Conservation (phyloP, 1,284 basidiomycete genomes). For the Leccinum angustisporum region DNA sequence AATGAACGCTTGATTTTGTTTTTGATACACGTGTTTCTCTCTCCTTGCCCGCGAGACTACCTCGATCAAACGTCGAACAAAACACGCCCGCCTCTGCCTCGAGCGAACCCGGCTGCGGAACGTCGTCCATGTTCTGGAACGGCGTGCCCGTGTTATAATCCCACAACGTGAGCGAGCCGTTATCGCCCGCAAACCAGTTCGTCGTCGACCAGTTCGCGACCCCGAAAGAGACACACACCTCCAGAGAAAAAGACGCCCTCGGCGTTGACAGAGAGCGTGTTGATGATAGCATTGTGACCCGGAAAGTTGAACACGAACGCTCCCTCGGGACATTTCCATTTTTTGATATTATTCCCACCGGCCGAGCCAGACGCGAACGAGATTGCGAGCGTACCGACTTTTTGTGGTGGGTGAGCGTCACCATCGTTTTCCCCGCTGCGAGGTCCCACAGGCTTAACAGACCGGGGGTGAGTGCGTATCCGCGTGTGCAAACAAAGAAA, state of each 20-base stretch:
- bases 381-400: slow-evolving; percentile 94
- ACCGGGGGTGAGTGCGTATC: not conserved
- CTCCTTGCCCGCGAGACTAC: not conserved
- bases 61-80: slow-evolving; percentile 87
- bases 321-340: slow-evolving; percentile 98
- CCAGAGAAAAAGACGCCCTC: slow-evolving; percentile 98
- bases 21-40: not conserved
- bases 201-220: not conserved
- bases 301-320: slow-evolving; percentile 93
- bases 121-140: slow-evolving; percentile 92
- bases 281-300: slow-evolving; percentile 97
- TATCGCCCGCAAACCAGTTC: slow-evolving; percentile 64
- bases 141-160: slow-evolving; percentile 94
- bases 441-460: slow-evolving; percentile 86
- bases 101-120: slow-evolving; percentile 94
- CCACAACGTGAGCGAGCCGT: slow-evolving; percentile 88
- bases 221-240: no score
- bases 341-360: slow-evolving; percentile 98
- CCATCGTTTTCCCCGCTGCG: slow-evolving; percentile 96
- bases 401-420: slow-evolving; percentile 97
- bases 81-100: slow-evolving; percentile 96
- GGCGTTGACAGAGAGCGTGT: slow-evolving; percentile 90
- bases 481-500: not conserved
- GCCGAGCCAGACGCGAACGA: slow-evolving; percentile 93
- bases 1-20: not conserved